phyloP scores from a whole-genome alignment of 305 asterid genomes.

The Fraxinus latifolia region DNA sequence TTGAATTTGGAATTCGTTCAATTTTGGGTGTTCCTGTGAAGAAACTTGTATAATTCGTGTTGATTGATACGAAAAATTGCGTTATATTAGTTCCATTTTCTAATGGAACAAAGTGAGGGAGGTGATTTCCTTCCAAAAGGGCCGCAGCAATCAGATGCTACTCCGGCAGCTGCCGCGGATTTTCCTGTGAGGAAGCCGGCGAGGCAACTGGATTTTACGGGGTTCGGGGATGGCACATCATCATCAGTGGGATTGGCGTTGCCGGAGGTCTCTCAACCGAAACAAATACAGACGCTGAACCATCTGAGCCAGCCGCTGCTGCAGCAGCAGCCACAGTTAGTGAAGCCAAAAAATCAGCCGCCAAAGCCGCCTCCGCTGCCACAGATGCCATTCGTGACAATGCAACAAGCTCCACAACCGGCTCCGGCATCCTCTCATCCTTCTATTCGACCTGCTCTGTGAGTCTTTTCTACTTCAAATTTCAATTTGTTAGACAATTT shows the following conservation, averaged over 20 bases:
- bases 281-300: constrained; percentile 27
- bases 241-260: constrained; percentile 35
- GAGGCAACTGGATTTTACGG: constrained; percentile 85
- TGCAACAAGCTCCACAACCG: constrained; percentile 41
- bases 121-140: constrained; percentile 65
- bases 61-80: constrained; percentile 18
- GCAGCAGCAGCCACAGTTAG: constrained; percentile 31
- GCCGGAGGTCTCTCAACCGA: constrained; percentile 25
- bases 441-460: constrained; percentile 51
- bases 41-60: constrained; percentile 30
- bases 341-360: constrained; percentile 34
- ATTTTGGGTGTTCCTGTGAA: not conserved
- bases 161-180: constrained; percentile 44
- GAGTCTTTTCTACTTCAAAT: constrained; percentile 28
- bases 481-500: not conserved
- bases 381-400: constrained; percentile 42
- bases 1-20: constrained; percentile 19
- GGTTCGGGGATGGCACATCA: constrained; percentile 38
- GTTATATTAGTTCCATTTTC: not conserved
- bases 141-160: constrained; percentile 39
- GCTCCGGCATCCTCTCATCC: constrained; percentile 39
- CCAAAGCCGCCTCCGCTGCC: constrained; percentile 29
- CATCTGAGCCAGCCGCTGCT: constrained; percentile 18
- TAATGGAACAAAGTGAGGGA: constrained; percentile 64
- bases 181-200: constrained; percentile 72